Evolutionary conservation across 345 rosid species (phyloP), one percentile per base, ranked within the genome.

Genomic region (Dovyalis caffra): DNA sequence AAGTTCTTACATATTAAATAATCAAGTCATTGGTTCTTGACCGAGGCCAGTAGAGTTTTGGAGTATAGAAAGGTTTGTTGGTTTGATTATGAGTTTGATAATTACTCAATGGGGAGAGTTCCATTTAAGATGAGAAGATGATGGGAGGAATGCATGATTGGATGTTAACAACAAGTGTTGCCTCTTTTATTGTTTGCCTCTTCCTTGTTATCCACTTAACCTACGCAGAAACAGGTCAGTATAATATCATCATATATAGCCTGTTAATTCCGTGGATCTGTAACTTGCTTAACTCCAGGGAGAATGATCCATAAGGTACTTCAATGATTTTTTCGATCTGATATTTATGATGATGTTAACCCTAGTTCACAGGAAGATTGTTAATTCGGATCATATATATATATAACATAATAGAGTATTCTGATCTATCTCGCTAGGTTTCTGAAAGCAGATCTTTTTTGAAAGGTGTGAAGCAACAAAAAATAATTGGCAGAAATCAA

Each of bases 151-250:
- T 67, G 83, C 72, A 73, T 53, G 34, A 3, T 70, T 66, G 81
- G 87, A 70, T 58, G 16, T 56, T 74, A 43, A 43, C 47, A 53
- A 74, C 67, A 75, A 23, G 66, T 68, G 70, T 74, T 71, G 76
- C 25, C n/a, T 76, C 67, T 37, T 64, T 71, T 12, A 38, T 62
- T 33, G 38, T 80, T 62, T 83, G 80, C 84, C 76, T 87, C 25
- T 34, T 81, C 73, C 60, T 78, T n/a, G 67, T 83, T 5, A 37
- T 80, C 75, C 77, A 32, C 68, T 85, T 83, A 32, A 45, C 70
- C 80, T 75, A 23, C 73, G 88, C 88, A 74, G 83, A 84, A 66
- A 29, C 77, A 79, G 92, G 90, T 86, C 66, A 76, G 85, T 84
- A 4, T 29, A 11, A 11, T 16, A 43, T 43, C 47, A 14, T 8